phyloP scores from a whole-genome alignment of 2,329 filamentous ascomycete species.

The Triangularia verruculosa region DNA sequence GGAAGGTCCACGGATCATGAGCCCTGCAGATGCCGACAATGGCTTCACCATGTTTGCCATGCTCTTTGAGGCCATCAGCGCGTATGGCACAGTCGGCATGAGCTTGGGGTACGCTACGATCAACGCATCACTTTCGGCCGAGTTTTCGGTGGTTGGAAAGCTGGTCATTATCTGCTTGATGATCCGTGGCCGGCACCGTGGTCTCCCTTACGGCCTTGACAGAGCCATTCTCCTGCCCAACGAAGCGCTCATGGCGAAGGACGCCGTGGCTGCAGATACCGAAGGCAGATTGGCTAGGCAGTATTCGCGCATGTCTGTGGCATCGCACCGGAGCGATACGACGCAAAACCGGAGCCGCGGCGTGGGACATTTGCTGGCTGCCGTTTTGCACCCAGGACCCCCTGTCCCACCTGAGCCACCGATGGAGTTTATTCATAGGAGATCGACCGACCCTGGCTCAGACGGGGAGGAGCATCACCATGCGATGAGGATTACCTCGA shows the following conservation, averaged over 20 bases:
- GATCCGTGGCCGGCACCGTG: conserved; percentile 66
- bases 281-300: conserved; percentile 38
- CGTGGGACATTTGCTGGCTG: conserved; percentile 39
- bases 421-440: conserved; percentile 7
- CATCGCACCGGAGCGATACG: conserved; percentile 14
- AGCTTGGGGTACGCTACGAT: conserved; percentile 75
- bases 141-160: conserved; percentile 74
- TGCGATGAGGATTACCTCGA: conserved; percentile 19
- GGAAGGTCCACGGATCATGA: conserved; percentile 69
- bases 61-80: conserved; percentile 84
- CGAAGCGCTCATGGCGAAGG: conserved; percentile 53
- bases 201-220: conserved; percentile 64
- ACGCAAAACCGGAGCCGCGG: not conserved
- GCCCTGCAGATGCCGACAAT: conserved; percentile 22
- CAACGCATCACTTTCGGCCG: conserved; percentile 76
- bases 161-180: conserved; percentile 68
- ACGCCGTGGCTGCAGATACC: conserved; percentile 50
- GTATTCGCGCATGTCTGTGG: conserved; percentile 35
- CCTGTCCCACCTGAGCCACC: conserved; percentile 32
- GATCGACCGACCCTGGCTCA: conserved; percentile 13
- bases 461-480: conserved; percentile 18
- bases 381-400: conserved; percentile 50
- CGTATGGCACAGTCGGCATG: conserved; percentile 91
- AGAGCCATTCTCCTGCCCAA: conserved; percentile 59
- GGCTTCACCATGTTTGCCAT: conserved; percentile 67